Conservation (phyloP, 2,329 filamentous ascomycete species). For the Aureobasidium zeae region DNA sequence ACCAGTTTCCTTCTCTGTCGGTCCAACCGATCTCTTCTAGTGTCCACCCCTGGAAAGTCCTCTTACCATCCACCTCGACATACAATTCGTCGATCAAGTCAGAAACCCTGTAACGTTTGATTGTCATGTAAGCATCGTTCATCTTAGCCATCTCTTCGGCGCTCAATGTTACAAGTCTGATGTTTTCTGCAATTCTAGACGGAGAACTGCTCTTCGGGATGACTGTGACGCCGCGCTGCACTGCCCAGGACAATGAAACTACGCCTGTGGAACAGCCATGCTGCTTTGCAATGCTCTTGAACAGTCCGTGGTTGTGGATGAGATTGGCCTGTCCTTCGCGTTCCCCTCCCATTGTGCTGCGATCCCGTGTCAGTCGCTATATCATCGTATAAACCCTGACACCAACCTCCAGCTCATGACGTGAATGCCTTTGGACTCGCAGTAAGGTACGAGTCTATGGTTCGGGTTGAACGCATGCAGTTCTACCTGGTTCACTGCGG, state of each 20-base stretch:
- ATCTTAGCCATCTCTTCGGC: slow-evolving; percentile 1
- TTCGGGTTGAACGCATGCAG: slow-evolving; percentile 22
- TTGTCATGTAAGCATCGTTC: neutral
- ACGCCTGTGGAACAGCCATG: neutral
- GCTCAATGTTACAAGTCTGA: slow-evolving; percentile 1
- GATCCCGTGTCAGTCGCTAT: neutral
- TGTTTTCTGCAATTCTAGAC: slow-evolving; percentile 4
- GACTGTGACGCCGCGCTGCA: slow-evolving; percentile 1
- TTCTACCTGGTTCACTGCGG: slow-evolving; percentile 26
- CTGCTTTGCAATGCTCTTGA: slow-evolving; percentile 1
- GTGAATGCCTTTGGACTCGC: slow-evolving; percentile 55
- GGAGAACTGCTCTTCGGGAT: slow-evolving; percentile 5
- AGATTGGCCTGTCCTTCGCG: neutral
- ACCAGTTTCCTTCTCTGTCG: slow-evolving; percentile 2
- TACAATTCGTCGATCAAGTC: slow-evolving; percentile 3
- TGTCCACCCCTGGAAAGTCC: slow-evolving; percentile 3
- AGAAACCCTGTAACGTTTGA: neutral
- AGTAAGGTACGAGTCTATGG: slow-evolving; percentile 25
- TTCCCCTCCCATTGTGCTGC: neutral
- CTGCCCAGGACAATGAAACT: slow-evolving; percentile 7
- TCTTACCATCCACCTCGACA: slow-evolving; percentile 5
- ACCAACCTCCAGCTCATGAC: slow-evolving; percentile 54
- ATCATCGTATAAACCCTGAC: slow-evolving; percentile 30
- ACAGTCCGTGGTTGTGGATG: neutral
- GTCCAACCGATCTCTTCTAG: slow-evolving; percentile 7